phyloP scores from a whole-genome alignment of 2,329 filamentous ascomycete genomes.

The Xylaria sp. region DNA sequence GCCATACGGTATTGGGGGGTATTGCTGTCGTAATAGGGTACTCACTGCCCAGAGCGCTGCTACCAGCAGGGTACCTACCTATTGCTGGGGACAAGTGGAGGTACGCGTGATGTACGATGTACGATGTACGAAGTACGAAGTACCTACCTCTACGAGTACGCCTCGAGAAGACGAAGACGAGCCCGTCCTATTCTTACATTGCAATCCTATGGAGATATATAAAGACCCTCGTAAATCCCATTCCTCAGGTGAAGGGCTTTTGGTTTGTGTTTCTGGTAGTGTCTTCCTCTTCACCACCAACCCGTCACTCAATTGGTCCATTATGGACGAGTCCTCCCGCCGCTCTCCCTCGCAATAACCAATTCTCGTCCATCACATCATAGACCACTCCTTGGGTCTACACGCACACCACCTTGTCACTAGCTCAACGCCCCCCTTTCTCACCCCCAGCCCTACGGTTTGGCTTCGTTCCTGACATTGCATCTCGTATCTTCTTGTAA shows the following conservation, averaged over 20 bases:
- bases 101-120: neutral
- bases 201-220: slow-evolving; percentile 10
- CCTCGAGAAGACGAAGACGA: neutral
- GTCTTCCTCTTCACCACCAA: neutral
- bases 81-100: slow-evolving; percentile 6
- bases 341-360: slow-evolving; percentile 3
- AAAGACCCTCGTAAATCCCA: slow-evolving; percentile 14
- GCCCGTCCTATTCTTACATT: neutral
- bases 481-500: slow-evolving; percentile 17
- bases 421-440: slow-evolving; percentile 4
- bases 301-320: slow-evolving; percentile 2
- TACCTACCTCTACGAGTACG: neutral
- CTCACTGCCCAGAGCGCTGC: slow-evolving; percentile 1
- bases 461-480: slow-evolving; percentile 7
- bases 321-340: slow-evolving; percentile 11
- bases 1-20: slow-evolving; percentile 14
- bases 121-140: neutral
- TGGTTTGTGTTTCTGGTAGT: slow-evolving; percentile 1
- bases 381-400: neutral
- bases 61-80: slow-evolving; percentile 4
- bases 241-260: slow-evolving; percentile 1
- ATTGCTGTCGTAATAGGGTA: neutral
- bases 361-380: neutral
- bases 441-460: slow-evolving; percentile 6
- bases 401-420: neutral